Conservation (phyloP, 139 green algal species). For the Astrephomene gubernaculifera region DNA sequence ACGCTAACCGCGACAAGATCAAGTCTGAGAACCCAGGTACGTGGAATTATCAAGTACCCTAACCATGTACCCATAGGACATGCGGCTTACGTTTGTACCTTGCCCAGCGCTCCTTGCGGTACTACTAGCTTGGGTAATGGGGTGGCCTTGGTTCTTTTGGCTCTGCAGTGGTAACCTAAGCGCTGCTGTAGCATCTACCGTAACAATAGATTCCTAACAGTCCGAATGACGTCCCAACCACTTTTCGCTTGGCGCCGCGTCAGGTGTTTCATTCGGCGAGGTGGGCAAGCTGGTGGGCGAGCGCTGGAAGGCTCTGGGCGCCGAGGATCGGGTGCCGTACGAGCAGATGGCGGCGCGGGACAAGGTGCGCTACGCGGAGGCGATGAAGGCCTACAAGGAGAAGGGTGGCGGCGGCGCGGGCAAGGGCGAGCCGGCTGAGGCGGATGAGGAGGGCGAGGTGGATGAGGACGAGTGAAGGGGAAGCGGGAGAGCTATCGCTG, state of each 20-base stretch:
- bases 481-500: too few species aligned
- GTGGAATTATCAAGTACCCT: too few species aligned
- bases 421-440: neutral
- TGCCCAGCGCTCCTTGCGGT: too few species aligned
- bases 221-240: too few species aligned
- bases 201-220: too few species aligned
- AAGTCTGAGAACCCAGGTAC: conserved; percentile 72
- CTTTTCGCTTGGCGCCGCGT: neutral
- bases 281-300: conserved; percentile 82
- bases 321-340: conserved; percentile 73
- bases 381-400: conserved; percentile 78
- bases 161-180: too few species aligned
- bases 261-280: conserved; percentile 75
- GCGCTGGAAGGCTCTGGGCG: conserved; percentile 79
- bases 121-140: too few species aligned
- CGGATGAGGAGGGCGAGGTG: neutral
- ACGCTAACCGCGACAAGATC: conserved; percentile 67
- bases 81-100: too few species aligned
- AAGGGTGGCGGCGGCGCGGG: neutral
- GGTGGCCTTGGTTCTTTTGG: too few species aligned
- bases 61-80: too few species aligned
- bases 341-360: conserved; percentile 51
- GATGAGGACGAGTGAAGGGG: conserved; percentile 22
- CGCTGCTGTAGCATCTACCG: too few species aligned
- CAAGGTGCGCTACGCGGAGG: conserved; percentile 72